Conservation (phyloP, 169 alveolate species). For the Condylostoma magnum region DNA sequence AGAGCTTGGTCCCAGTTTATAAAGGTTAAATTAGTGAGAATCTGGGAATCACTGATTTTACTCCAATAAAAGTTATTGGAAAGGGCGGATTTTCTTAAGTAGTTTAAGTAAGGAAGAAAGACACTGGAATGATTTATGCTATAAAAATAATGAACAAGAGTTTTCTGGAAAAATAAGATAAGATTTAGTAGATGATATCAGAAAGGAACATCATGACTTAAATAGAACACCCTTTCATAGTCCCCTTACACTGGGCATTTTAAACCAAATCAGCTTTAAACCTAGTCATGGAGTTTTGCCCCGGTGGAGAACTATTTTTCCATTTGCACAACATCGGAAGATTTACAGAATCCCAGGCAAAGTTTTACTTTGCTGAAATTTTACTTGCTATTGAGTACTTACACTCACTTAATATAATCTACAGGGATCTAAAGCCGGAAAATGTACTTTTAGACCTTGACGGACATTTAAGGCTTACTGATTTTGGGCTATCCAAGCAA, state of each 20-base stretch:
- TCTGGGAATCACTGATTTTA: conserved; percentile 45
- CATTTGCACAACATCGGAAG: conserved; percentile 81
- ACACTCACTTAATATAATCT: conserved; percentile 80
- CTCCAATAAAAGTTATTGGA: conserved; percentile 67
- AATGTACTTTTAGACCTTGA: conserved; percentile 66
- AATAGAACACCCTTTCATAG: conserved; percentile 54
- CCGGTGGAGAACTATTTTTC: conserved; percentile 91
- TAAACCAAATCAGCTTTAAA: conserved; percentile 57
- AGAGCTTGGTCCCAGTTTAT: neutral
- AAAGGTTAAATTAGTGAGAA: neutral
- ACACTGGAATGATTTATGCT: conserved; percentile 74
- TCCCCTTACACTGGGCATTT: conserved; percentile 65
- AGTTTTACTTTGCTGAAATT: conserved; percentile 88
- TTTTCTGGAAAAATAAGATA: conserved; percentile 46
- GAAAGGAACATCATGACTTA: conserved; percentile 54
- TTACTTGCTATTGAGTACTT: conserved; percentile 85
- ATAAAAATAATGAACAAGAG: conserved; percentile 70
- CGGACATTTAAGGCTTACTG: conserved; percentile 79
- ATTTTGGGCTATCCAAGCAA: conserved; percentile 80
- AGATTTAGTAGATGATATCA: conserved; percentile 47
- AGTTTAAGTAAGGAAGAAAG: conserved; percentile 70
- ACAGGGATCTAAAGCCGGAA: conserved; percentile 84
- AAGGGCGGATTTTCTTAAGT: conserved; percentile 84
- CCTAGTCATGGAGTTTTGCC: conserved; percentile 81
- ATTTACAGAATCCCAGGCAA: conserved; percentile 84